Base-by-base conservation (phyloP, 257 asterid genomes). In the Lycium ferocissimum region DNA sequence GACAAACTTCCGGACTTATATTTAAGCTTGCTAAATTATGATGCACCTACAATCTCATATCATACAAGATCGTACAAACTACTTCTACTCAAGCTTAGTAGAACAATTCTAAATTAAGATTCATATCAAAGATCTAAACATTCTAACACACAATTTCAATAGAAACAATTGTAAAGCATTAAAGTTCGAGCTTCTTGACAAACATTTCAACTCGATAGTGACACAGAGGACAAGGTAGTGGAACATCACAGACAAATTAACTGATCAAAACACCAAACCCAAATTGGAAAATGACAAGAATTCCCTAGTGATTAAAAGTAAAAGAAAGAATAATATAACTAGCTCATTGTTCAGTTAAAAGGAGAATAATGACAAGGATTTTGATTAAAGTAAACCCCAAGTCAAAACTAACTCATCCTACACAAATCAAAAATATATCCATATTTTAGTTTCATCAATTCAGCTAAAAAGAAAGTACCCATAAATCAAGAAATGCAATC, bases 331-430 rank as follows among this genome's bases (percentile, higher is more conserved):
- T 12, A 49, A 33, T 9, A 22, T 9, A 40, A n/a, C 47, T 47
- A 73, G 80, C 80, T 73, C 20, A 0, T 12, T 7, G 12, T 49
- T 47, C n/a, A 49, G 45, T 75, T 13, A 49, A 14, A 70, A 1
- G 2, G 43, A 49, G 20, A 1, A 75, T 22, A 83, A 51, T 67
- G 40, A 81, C 73, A 81, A 13, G 37, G 82, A 85, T 82, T 11
- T n/a, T n/a, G 83, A 57, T 70, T 26, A n/a, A 70, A 87, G 85
- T 63, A 85, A 86, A 43, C 67, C 87, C 69, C 66, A 7, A 80
- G 89, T 88, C 91, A 85, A 76, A 81, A 2, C 51, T 67, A 79
- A 59, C 72, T 37, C 83, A 84, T 62, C 70, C 51, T 58, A 80
- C 22, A n/a, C n/a, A n/a, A n/a, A n/a, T n/a, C n/a, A n/a, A n/a